Evolutionary conservation across 148 eudicot species (phyloP).

Genomic region (Vaccinium corymbosum): DNA sequence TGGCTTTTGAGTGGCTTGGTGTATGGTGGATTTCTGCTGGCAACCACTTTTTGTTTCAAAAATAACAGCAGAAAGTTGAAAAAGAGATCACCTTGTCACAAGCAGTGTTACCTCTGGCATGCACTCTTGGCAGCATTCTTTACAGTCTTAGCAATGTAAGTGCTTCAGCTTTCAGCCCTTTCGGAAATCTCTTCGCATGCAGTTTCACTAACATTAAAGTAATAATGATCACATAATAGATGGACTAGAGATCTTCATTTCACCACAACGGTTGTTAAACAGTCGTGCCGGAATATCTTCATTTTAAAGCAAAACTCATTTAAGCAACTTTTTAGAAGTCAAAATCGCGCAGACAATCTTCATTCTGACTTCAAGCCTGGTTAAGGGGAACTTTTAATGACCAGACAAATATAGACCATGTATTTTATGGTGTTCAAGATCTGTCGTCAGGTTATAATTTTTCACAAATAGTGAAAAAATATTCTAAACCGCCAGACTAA

Average conservation of each 20-base stretch:
- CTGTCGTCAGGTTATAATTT: too few species aligned
- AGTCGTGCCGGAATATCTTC: neutral
- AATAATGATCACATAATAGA: neutral
- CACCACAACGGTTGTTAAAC: neutral
- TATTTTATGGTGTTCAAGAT: too few species aligned
- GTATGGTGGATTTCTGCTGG: conserved; percentile 37
- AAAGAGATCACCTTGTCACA: conserved; percentile 38
- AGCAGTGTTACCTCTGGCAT: conserved; percentile 40
- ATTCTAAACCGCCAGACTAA: too few species aligned
- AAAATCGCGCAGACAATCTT: neutral
- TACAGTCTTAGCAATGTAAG: conserved; percentile 60
- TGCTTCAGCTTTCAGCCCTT: neutral
- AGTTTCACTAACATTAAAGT: neutral
- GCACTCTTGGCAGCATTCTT: conserved; percentile 33
- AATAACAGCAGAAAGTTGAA: conserved; percentile 24
- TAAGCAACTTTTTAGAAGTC: neutral
- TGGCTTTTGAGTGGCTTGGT: conserved; percentile 56
- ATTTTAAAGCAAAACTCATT: neutral
- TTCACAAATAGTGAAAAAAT: too few species aligned
- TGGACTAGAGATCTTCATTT: neutral
- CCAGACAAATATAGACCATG: too few species aligned
- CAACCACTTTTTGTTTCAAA: conserved; percentile 29
- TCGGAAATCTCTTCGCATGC: neutral
- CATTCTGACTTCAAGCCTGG: too few species aligned
- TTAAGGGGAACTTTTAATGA: too few species aligned